These are phyloP conservation scores for Inonotus hispidus DNA, from an alignment of 1,284 basidiomycete species.

Conservation along the genomic window DNA sequence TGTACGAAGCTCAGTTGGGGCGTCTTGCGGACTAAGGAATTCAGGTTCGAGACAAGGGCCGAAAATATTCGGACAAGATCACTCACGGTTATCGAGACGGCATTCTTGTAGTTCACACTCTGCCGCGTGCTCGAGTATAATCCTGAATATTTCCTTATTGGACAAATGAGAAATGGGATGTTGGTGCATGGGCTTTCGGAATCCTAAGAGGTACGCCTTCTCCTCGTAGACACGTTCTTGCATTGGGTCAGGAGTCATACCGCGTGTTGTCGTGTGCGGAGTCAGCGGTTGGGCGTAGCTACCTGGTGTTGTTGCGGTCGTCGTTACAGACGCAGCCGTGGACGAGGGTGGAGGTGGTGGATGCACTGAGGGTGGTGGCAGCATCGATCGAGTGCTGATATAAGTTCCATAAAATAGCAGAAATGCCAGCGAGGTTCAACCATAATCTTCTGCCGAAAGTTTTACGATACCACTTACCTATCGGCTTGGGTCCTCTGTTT, in stretches of 20 bases:
- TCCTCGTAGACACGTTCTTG: conserved; percentile 12
- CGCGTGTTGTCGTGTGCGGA: background rate
- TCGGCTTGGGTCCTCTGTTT: conserved; percentile 6
- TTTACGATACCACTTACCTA: background rate
- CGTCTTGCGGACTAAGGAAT: background rate
- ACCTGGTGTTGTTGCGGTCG: background rate
- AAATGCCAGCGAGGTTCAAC: background rate
- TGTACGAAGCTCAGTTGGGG: background rate
- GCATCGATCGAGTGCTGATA: background rate
- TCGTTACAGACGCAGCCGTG: background rate
- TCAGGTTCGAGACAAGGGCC: background rate
- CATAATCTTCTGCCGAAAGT: background rate
- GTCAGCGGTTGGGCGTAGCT: background rate
- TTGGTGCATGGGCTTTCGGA: conserved; percentile 6
- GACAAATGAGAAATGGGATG: conserved; percentile 4
- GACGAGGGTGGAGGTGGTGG: background rate
- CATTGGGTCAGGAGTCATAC: conserved; percentile 1
- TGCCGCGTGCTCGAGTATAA: conserved; percentile 11
- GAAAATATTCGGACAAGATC: background rate
- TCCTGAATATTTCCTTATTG: conserved; percentile 5
- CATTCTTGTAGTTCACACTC: conserved; percentile 14
- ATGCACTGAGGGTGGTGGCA: background rate
- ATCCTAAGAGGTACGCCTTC: conserved; percentile 7
- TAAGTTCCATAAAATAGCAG: background rate
- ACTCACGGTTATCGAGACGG: conserved; percentile 13